A percentile compares a stretch with the other conserved stretches of the same genome.
Evolutionary conservation across 805 yeast genomes (phyloP).

Genomic region (Lipomyces japonicus): DNA sequence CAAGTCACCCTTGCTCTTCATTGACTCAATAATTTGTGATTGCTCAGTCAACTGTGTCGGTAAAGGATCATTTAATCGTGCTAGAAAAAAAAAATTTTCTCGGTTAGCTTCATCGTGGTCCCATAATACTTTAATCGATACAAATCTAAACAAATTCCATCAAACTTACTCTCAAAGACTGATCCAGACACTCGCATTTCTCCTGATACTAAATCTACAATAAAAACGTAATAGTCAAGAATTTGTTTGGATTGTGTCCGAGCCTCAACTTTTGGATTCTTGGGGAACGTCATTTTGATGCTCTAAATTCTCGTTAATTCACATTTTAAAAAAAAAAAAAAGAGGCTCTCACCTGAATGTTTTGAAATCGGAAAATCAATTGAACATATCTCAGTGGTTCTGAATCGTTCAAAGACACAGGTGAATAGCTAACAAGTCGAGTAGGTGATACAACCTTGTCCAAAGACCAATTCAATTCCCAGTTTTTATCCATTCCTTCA

Average conservation of each 20-base stretch:
- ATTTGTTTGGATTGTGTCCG: constrained; percentile 9
- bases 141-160: too few relatives aligned
- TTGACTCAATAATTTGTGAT: constrained; percentile 1
- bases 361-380: constrained; percentile 15
- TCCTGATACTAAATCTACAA: constrained; percentile 7
- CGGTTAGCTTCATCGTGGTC: neutral
- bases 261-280: constrained; percentile 10
- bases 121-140: neutral
- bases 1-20: constrained; percentile 23
- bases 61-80: constrained; percentile 14
- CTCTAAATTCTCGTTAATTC: constrained; percentile 8
- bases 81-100: too few relatives aligned
- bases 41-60: constrained; percentile 6
- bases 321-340: neutral
- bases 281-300: constrained; percentile 10
- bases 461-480: constrained; percentile 16
- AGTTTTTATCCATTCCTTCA: constrained; percentile 21
- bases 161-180: constrained; percentile 23
- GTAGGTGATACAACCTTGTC: constrained; percentile 9
- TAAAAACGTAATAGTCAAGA: constrained; percentile 21
- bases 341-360: constrained; percentile 17
- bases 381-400: constrained; percentile 15
- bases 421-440: constrained; percentile 11
- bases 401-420: constrained; percentile 13
- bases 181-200: constrained; percentile 20